phyloP scores from a whole-genome alignment of 2,329 filamentous ascomycete genomes.

The Scedosporium aurantiacum region DNA sequence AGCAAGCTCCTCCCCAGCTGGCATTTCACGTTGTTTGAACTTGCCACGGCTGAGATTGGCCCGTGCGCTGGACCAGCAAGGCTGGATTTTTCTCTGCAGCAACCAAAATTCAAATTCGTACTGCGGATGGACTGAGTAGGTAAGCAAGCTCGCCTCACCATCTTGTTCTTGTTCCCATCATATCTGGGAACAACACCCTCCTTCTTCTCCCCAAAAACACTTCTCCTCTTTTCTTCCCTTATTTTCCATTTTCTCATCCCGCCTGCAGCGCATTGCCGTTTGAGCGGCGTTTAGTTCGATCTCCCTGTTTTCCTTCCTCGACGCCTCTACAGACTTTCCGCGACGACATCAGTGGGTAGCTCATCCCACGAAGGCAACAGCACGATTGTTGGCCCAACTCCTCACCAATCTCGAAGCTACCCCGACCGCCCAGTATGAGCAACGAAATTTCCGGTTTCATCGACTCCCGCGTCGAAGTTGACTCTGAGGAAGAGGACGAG shows the following conservation, averaged over 20 bases:
- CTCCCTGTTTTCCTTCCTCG: neutral
- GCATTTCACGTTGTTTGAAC: neutral
- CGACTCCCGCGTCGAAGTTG: slow-evolving; percentile 74
- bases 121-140: neutral
- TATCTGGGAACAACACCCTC: neutral
- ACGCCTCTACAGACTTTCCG: neutral
- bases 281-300: neutral
- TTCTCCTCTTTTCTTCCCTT: neutral
- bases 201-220: neutral
- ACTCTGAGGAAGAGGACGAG: slow-evolving; percentile 75
- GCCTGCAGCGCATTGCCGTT: neutral
- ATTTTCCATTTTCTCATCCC: neutral
- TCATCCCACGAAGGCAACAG: neutral
- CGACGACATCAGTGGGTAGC: neutral
- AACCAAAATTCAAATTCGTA: neutral
- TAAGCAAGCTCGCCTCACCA: slow-evolving; percentile 1
- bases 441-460: slow-evolving; percentile 64
- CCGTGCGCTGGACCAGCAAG: neutral
- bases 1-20: too few species aligned
- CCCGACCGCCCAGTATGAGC: slow-evolving; percentile 39
- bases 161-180: neutral
- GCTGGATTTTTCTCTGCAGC: slow-evolving; percentile 1
- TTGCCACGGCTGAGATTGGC: neutral
- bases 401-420: neutral
- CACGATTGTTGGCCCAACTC: neutral